phyloP scores from a whole-genome alignment of 1,284 basidiomycete species.

The Sphaerobolus stellatus region DNA sequence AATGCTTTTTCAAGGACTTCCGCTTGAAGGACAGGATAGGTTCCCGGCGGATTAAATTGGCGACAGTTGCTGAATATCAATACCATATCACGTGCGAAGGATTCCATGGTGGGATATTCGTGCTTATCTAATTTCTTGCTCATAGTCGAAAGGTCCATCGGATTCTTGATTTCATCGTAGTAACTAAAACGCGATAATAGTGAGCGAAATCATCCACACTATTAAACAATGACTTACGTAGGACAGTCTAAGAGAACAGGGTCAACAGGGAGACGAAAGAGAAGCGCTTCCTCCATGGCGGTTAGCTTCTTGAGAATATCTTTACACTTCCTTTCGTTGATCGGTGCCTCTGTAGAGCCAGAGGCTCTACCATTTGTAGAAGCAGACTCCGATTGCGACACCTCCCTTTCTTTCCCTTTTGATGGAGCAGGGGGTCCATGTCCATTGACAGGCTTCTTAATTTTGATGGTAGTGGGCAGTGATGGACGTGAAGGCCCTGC shows the following conservation, averaged over 20 bases:
- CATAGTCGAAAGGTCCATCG: conserved; percentile 96
- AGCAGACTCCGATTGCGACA: conserved; percentile 41
- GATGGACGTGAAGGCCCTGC: conserved; percentile 19
- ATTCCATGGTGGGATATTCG: conserved; percentile 77
- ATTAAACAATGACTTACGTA: conserved; percentile 56
- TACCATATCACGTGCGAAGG: conserved; percentile 79
- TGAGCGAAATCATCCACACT: conserved; percentile 5
- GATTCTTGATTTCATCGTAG: conserved; percentile 87
- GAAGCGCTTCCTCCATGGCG: conserved; percentile 68
- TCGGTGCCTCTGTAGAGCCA: too few species aligned
- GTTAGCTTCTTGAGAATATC: conserved; percentile 65
- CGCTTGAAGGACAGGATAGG: conserved; percentile 72
- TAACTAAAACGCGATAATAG: conserved; percentile 55
- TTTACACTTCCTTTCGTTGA: conserved; percentile 80
- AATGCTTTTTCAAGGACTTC: conserved; percentile 72
- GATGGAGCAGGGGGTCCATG: conserved; percentile 14
- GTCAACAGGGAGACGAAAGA: conserved; percentile 88
- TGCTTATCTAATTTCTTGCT: conserved; percentile 63
- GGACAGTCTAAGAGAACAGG: conserved; percentile 81
- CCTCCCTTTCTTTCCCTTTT: conserved; percentile 38
- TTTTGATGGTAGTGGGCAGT: conserved; percentile 28
- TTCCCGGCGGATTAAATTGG: conserved; percentile 83
- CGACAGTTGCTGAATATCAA: conserved; percentile 89
- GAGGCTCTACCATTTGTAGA: conserved; percentile 31
- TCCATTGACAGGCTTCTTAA: conserved; percentile 33